Conservation (phyloP, 805 yeast genomes). For the Sugiyamaella floridensis region DNA sequence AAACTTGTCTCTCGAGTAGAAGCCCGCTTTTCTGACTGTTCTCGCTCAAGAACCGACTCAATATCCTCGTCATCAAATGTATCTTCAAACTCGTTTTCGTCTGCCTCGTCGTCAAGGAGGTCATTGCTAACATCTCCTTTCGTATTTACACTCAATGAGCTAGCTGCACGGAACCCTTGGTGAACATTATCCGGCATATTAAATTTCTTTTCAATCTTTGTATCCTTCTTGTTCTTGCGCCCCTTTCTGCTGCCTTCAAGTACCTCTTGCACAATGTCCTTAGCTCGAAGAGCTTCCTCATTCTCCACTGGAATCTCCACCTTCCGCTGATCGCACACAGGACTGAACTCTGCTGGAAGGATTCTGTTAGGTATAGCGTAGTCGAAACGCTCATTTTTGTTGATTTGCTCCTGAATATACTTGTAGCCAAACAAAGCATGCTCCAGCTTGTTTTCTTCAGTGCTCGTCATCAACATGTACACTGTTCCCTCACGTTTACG, state of each 20-base stretch:
- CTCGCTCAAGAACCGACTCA: neutral
- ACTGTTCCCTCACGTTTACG: slow-evolving; percentile 87
- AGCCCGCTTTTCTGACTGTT: neutral
- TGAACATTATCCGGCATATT: slow-evolving; percentile 19
- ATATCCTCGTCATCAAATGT: neutral
- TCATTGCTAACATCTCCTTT: neutral
- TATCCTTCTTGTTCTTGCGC: neutral
- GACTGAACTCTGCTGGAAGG: slow-evolving; percentile 51
- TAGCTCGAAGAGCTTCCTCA: slow-evolving; percentile 25
- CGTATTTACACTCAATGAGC: neutral
- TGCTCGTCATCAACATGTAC: slow-evolving; percentile 62
- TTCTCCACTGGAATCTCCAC: slow-evolving; percentile 72
- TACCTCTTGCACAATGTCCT: slow-evolving; percentile 3
- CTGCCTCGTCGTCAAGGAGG: neutral
- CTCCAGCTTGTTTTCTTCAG: slow-evolving; percentile 72
- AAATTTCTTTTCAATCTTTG: slow-evolving; percentile 9
- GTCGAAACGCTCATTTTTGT: slow-evolving; percentile 26
- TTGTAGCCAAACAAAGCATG: slow-evolving; percentile 80
- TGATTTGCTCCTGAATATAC: slow-evolving; percentile 64
- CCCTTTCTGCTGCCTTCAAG: neutral
- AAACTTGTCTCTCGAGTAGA: neutral
- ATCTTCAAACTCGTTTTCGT: neutral
- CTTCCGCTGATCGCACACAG: slow-evolving; percentile 47
- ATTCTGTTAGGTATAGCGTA: slow-evolving; percentile 53
- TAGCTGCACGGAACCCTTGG: slow-evolving; percentile 17